A percentile compares a stretch with the other conserved stretches of the same genome.
These are phyloP conservation scores for Malbranchea zuffiana DNA, from an alignment of 2,329 filamentous ascomycete genomes.

Conservation along the genomic window DNA sequence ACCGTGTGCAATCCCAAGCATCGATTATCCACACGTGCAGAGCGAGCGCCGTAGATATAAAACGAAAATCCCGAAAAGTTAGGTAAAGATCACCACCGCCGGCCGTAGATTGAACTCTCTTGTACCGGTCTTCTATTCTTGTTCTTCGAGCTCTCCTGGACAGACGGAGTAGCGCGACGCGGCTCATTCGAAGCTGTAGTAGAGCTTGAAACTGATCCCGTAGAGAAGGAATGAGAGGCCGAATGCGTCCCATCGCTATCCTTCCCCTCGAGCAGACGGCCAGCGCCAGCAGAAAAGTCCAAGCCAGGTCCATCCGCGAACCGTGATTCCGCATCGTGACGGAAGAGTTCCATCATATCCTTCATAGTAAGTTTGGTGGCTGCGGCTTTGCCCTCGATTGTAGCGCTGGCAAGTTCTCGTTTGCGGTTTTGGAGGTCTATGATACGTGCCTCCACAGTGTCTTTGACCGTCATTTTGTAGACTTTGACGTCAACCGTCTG, in stretches of 20 bases:
- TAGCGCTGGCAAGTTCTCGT: conserved; percentile 76
- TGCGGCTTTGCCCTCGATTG: conserved; percentile 70
- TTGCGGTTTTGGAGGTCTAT: conserved; percentile 92
- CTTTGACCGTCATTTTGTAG: conserved; percentile 80
- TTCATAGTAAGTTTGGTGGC: conserved; percentile 79
- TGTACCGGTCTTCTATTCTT: conserved; percentile 12
- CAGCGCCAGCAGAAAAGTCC: conserved; percentile 18
- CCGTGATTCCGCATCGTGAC: conserved; percentile 51
- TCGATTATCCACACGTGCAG: too few species aligned
- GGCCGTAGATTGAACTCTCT: conserved; percentile 23
- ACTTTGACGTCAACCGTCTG: conserved; percentile 91
- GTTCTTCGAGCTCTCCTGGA: conserved; percentile 14
- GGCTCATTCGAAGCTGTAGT: conserved; percentile 16
- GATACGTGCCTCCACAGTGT: conserved; percentile 87
- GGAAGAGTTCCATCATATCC: conserved; percentile 87
- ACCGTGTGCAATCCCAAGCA: too few species aligned
- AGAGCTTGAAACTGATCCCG: background rate
- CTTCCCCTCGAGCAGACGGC: conserved; percentile 21
- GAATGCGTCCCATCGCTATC: conserved; percentile 18
- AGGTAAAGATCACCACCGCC: conserved; percentile 19
- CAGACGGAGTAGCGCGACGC: conserved; percentile 16
- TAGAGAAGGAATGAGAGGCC: conserved; percentile 13
- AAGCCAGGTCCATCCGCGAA: conserved; percentile 28
- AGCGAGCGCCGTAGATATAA: too few species aligned
- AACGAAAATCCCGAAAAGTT: too few species aligned